These are phyloP conservation scores for Xylogone sp. DNA, from an alignment of 2,329 filamentous ascomycete genomes.

Conservation along the genomic window DNA sequence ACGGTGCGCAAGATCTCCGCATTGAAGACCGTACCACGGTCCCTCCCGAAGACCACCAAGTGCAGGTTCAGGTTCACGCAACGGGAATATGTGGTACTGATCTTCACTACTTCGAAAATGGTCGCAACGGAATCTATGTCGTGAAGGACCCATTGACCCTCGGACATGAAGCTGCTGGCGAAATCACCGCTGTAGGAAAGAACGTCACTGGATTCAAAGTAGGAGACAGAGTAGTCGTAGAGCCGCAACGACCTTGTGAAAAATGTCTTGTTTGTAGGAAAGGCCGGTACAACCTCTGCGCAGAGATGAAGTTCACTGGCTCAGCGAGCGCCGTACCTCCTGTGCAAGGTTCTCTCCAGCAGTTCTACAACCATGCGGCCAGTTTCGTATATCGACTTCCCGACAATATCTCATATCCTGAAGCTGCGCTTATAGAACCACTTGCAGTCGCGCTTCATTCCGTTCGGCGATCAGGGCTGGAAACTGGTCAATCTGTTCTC, in stretches of 20 bases:
- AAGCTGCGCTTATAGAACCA: slow-evolving; percentile 56
- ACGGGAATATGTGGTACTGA: slow-evolving; percentile 4
- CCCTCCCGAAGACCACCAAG: no score
- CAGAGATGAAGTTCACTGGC: slow-evolving; percentile 52
- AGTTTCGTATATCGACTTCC: slow-evolving; percentile 49
- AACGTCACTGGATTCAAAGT: slow-evolving; percentile 35
- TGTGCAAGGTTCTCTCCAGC: slow-evolving; percentile 55
- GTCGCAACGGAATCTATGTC: slow-evolving; percentile 42
- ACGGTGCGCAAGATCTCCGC: no score
- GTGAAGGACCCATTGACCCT: slow-evolving; percentile 39
- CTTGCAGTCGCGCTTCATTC: slow-evolving; percentile 59
- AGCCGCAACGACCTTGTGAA: slow-evolving; percentile 41
- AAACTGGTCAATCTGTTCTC: slow-evolving; percentile 40
- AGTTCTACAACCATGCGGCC: slow-evolving; percentile 51
- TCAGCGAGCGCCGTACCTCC: slow-evolving; percentile 55
- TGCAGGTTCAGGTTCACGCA: not conserved
- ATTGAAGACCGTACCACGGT: no score
- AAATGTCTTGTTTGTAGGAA: slow-evolving; percentile 29
- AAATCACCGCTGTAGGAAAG: slow-evolving; percentile 34
- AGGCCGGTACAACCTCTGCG: slow-evolving; percentile 62
- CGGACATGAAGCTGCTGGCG: slow-evolving; percentile 41
- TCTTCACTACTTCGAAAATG: slow-evolving; percentile 34
- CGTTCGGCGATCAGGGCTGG: slow-evolving; percentile 39
- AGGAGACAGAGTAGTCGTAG: slow-evolving; percentile 43
- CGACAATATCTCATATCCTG: slow-evolving; percentile 40